phyloP scores from a whole-genome alignment of 768 basidiomycete species.

The Suillus spraguei region DNA sequence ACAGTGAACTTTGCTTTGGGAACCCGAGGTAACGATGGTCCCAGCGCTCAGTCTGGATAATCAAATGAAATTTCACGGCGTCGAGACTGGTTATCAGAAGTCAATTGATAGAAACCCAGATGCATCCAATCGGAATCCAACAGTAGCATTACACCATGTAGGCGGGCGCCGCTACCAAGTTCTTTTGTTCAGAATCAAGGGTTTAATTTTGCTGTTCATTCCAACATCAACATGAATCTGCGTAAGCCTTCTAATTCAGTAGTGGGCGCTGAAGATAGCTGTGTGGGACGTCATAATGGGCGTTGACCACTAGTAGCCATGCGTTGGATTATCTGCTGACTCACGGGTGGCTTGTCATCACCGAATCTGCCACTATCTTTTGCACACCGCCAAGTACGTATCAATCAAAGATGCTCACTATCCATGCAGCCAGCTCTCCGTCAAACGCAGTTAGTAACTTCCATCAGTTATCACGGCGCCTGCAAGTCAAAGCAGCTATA shows the following conservation, averaged over 20 bases:
- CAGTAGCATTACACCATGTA: background rate
- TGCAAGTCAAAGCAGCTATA: slow-evolving; percentile 59
- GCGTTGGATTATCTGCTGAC: slow-evolving; percentile 80
- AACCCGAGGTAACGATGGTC: background rate
- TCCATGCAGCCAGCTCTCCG: no score
- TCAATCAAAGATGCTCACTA: background rate
- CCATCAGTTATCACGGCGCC: slow-evolving; percentile 67
- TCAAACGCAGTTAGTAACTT: slow-evolving; percentile 68
- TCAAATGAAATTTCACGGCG: background rate
- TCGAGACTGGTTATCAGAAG: background rate
- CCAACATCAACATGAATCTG: background rate
- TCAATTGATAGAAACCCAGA: no score
- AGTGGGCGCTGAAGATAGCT: background rate
- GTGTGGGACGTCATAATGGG: background rate
- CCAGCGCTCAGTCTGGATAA: background rate
- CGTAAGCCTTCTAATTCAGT: background rate
- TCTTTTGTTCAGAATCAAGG: background rate
- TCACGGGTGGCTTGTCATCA: slow-evolving; percentile 83
- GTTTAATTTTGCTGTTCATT: background rate
- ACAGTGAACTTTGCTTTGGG: background rate
- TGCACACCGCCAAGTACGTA: slow-evolving; percentile 86
- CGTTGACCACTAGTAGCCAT: no score
- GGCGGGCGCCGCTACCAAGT: background rate
- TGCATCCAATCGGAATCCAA: no score
- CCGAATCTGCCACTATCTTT: slow-evolving; percentile 80